Evolutionary conservation across 2,329 filamentous ascomycete genomes (phyloP), one percentile per base, ranked within the genome.

Genomic region (Periconia sp.): DNA sequence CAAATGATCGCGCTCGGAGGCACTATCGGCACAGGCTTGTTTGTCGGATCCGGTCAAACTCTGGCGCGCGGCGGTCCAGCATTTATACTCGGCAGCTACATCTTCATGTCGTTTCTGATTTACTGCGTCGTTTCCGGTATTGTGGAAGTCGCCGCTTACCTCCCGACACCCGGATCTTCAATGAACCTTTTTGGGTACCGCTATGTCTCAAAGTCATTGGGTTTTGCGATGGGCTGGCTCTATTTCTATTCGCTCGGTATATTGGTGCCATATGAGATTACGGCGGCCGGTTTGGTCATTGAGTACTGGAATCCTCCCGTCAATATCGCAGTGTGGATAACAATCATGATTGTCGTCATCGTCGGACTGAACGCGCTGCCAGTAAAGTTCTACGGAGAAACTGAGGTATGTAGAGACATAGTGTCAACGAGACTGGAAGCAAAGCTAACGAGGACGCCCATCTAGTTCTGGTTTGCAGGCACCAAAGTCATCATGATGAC

Each of bases 1-100:
- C 80, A 85, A 69, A 84, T 85, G 82, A 85, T 85, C 68, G 80
- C 82, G 54, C 82, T 84, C n/a, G 81, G 82, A 58, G 82, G 82
- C 49, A 82, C 81, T 15, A 84, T 85, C 53, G 82, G 82, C 61
- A 82, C 82, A 56, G 82, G 82, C 70, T 82, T 85, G 70, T 85
- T 84, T 65, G 82, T 85, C 57, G 82, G 82, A 54, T 81, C 79
- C 20, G 82, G 82, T 57, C 69, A 74, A 57, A 82, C 82, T 19
- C 72, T 84, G 75, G 50, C 56, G 47, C 64, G 64, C 30, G 64
- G 65, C 23, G 65, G 65, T 14, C 65, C 65, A 40, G 65, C 63
- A 15, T 65, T 66, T 47, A 64, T 68, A 41, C 45, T 67, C 23
- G 27, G 69, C 66, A 64, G 67, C 63, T 66, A 67, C 66, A 60